Evolutionary conservation across 768 basidiomycete species (phyloP).

Genomic region (Tylopilus rubrobrunneus): DNA sequence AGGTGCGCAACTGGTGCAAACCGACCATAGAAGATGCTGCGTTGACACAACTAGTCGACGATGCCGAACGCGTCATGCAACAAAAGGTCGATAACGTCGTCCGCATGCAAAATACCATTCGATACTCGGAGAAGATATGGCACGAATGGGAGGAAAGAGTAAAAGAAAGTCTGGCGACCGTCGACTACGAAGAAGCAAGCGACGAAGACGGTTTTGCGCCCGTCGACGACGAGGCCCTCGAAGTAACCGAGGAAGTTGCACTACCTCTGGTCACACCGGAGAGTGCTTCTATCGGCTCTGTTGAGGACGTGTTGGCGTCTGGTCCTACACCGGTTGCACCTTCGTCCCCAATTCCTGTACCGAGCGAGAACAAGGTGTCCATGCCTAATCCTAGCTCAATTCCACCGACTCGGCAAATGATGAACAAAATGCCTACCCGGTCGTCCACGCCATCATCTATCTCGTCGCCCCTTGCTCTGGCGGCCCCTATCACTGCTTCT

Average conservation of each 20-base stretch:
- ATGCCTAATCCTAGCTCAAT: constrained; percentile 43
- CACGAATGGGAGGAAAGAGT: constrained; percentile 95
- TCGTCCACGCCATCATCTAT: constrained; percentile 88
- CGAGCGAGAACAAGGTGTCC: constrained; percentile 26
- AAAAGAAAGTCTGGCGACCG: constrained; percentile 56
- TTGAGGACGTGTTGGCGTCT: constrained; percentile 36
- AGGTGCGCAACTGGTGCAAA: constrained; percentile 82
- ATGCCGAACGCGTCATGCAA: constrained; percentile 84
- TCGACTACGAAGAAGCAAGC: constrained; percentile 53
- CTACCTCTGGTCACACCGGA: constrained; percentile 11
- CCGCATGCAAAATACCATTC: constrained; percentile 94
- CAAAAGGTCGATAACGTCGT: constrained; percentile 95
- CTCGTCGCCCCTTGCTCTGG: constrained; percentile 82
- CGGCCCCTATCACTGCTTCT: constrained; percentile 77
- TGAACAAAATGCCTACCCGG: constrained; percentile 57
- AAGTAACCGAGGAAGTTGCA: constrained; percentile 20
- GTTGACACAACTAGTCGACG: constrained; percentile 75
- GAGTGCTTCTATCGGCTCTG: constrained; percentile 16
- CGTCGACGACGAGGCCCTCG: constrained; percentile 23
- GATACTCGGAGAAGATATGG: constrained; percentile 95
- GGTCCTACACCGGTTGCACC: constrained; percentile 72
- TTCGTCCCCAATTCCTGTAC: constrained; percentile 35
- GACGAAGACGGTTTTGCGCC: constrained; percentile 40
- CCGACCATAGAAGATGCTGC: constrained; percentile 85
- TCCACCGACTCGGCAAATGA: constrained; percentile 38